Evolutionary conservation across 2,329 filamentous ascomycete species (phyloP).

Genomic region (Pseudopyricularia cyperi): DNA sequence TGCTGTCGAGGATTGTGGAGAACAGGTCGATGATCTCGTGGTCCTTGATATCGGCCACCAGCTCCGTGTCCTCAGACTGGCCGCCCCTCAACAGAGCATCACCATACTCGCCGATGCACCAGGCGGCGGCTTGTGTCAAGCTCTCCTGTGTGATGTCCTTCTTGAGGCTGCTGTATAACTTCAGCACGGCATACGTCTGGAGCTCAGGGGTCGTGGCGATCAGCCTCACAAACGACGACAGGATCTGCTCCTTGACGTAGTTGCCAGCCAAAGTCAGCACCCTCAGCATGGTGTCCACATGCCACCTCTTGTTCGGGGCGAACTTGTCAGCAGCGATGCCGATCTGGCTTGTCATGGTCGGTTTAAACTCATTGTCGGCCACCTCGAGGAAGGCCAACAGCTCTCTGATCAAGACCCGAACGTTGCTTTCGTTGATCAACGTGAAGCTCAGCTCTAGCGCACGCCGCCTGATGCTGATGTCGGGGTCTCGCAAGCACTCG

Average conservation of each 20-base stretch:
- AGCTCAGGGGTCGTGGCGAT: conserved; percentile 90
- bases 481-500: conserved; percentile 88
- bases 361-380: conserved; percentile 97
- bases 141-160: conserved; percentile 98
- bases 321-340: conserved; percentile 93
- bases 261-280: conserved; percentile 89
- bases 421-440: conserved; percentile 92
- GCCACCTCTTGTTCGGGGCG: conserved; percentile 95
- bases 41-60: conserved; percentile 70
- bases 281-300: conserved; percentile 93
- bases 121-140: conserved; percentile 80
- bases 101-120: conserved; percentile 96
- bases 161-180: conserved; percentile 79
- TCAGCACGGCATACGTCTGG: conserved; percentile 93
- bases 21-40: conserved; percentile 90
- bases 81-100: conserved; percentile 81
- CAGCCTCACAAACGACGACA: conserved; percentile 90
- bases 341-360: conserved; percentile 96
- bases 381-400: conserved; percentile 91
- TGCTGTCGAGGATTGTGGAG: conserved; percentile 82
- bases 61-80: conserved; percentile 86
- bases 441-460: conserved; percentile 98
- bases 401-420: conserved; percentile 85
- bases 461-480: conserved; percentile 91
- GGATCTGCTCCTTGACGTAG: conserved; percentile 93